These are phyloP conservation scores for Lactifluus rugatus DNA, from an alignment of 768 basidiomycete genomes.

Conservation along the genomic window DNA sequence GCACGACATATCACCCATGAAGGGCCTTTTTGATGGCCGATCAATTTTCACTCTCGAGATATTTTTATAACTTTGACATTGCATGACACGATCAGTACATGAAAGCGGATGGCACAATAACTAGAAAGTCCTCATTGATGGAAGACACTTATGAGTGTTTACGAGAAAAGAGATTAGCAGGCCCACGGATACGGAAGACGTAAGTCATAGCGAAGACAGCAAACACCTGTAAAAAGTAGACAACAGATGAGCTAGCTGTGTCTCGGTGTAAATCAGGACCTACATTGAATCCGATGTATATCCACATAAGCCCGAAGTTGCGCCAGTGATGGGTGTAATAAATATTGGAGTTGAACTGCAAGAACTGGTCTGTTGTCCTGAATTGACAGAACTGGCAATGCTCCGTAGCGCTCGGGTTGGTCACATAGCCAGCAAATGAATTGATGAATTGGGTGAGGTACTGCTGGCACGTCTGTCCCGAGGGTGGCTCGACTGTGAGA, in stretches of 20 bases:
- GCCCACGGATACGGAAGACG: slow-evolving; percentile 37
- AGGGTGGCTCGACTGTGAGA: slow-evolving; percentile 41
- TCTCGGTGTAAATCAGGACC: slow-evolving; percentile 19
- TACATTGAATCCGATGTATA: slow-evolving; percentile 37
- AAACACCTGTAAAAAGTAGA: slow-evolving; percentile 29
- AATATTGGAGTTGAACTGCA: slow-evolving; percentile 49
- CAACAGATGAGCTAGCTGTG: background rate
- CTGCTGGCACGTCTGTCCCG: slow-evolving; percentile 36
- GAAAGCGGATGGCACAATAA: background rate
- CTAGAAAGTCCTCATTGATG: background rate
- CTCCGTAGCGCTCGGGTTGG: slow-evolving; percentile 30
- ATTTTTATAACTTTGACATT: no score
- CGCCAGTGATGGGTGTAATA: slow-evolving; percentile 43
- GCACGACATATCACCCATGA: no score
- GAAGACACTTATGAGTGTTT: background rate
- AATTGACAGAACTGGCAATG: slow-evolving; percentile 47
- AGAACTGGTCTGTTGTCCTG: slow-evolving; percentile 49
- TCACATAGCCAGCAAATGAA: slow-evolving; percentile 38
- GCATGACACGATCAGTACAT: background rate
- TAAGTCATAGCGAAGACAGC: slow-evolving; percentile 45
- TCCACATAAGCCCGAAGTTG: slow-evolving; percentile 38
- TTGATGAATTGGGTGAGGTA: slow-evolving; percentile 38
- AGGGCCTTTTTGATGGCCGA: no score
- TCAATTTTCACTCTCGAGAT: no score
- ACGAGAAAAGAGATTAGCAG: slow-evolving; percentile 18